Conservation (phyloP, 805 yeast genomes). For the Zygoascus ofunaensis region DNA sequence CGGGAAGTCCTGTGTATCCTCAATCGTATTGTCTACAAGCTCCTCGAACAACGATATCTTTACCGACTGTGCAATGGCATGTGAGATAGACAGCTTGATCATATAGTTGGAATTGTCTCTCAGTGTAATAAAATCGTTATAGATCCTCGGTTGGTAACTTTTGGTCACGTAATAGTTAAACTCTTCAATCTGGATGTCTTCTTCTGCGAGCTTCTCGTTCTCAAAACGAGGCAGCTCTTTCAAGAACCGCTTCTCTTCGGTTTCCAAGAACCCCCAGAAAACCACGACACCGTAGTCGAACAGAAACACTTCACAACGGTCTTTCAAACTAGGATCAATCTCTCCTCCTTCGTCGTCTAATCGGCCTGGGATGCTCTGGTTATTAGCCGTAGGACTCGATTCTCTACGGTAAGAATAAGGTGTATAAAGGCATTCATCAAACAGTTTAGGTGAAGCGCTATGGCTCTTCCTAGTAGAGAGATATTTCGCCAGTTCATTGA, state of each 20-base stretch:
- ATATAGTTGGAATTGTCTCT: constrained; percentile 85
- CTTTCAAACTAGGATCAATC: constrained; percentile 69
- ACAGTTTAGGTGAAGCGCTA: constrained; percentile 68
- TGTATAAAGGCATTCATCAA: constrained; percentile 92
- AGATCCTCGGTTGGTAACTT: constrained; percentile 91
- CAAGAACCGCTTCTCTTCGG: constrained; percentile 75
- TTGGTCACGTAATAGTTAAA: constrained; percentile 91
- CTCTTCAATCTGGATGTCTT: constrained; percentile 90
- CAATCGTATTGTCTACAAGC: constrained; percentile 91
- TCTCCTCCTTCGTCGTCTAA: constrained; percentile 94
- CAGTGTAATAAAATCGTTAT: constrained; percentile 88
- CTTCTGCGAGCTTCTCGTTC: constrained; percentile 80
- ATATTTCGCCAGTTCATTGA: constrained; percentile 83
- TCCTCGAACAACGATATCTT: constrained; percentile 94
- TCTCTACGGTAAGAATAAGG: constrained; percentile 51
- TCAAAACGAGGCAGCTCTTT: constrained; percentile 82
- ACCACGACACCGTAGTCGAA: constrained; percentile 98
- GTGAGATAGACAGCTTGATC: constrained; percentile 87
- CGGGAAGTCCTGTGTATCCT: constrained; percentile 94
- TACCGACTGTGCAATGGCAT: constrained; percentile 92
- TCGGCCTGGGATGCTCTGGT: constrained; percentile 38
- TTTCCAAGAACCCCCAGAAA: constrained; percentile 85
- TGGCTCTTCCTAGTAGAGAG: constrained; percentile 56
- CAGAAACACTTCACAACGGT: constrained; percentile 66
- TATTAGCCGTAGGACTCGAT: not conserved